phyloP scores from a whole-genome alignment of 805 yeast genomes.

The Pichia sporocuriosa region DNA sequence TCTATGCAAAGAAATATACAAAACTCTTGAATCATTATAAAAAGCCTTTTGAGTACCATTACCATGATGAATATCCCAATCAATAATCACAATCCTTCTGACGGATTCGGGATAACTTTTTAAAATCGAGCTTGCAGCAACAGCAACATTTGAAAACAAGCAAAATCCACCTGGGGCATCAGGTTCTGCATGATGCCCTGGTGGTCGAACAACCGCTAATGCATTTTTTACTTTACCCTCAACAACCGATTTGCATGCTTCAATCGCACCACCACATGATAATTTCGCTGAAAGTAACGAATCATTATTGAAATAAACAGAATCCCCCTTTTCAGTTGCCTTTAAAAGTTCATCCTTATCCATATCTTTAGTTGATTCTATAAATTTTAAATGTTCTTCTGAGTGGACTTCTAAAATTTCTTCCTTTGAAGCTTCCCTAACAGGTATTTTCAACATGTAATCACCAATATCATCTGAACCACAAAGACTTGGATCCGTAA shows the following conservation, averaged over 20 bases:
- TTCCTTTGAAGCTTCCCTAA: conserved; percentile 79
- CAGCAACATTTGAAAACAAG: conserved; percentile 92
- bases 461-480: conserved; percentile 76
- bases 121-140: conserved; percentile 83
- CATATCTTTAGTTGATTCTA: conserved; percentile 74
- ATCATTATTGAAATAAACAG: conserved; percentile 91
- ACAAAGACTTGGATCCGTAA: conserved; percentile 68
- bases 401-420: conserved; percentile 87
- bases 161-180: conserved; percentile 96
- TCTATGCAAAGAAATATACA: conserved; percentile 87
- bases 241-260: conserved; percentile 91
- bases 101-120: conserved; percentile 84
- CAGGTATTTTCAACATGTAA: conserved; percentile 81
- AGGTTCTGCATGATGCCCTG: conserved; percentile 99
- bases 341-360: conserved; percentile 65
- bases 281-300: conserved; percentile 79
- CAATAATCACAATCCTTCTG: conserved; percentile 72
- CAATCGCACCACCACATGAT: conserved; percentile 95
- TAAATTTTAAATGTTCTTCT: conserved; percentile 65
- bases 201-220: conserved; percentile 93
- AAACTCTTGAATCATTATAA: conserved; percentile 79
- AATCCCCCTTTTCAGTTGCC: conserved; percentile 87
- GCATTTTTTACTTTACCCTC: conserved; percentile 90
- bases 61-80: conserved; percentile 99
- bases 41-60: conserved; percentile 96